These are phyloP conservation scores for Sisymbrium altissimum DNA, from an alignment of 345 rosid genomes.

Conservation along the genomic window DNA sequence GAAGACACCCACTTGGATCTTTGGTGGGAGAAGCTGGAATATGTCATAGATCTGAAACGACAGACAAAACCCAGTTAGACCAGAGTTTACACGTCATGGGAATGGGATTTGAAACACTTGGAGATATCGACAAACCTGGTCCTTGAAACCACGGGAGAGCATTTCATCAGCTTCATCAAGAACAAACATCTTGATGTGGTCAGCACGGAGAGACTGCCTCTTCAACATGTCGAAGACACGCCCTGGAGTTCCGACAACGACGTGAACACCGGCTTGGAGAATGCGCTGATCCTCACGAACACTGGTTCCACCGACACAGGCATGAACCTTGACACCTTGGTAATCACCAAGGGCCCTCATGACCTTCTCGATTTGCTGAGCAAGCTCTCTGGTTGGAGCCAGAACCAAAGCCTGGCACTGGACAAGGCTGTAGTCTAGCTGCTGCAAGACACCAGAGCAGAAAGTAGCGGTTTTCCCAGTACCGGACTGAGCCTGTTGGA, in stretches of 20 bases:
- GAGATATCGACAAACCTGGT: conserved; percentile 46
- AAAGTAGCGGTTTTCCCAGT: conserved; percentile 79
- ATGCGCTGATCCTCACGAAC: conserved; percentile 82
- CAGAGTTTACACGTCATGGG: not conserved
- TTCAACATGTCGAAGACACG: conserved; percentile 84
- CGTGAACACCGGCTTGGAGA: conserved; percentile 74
- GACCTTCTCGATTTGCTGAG: conserved; percentile 82
- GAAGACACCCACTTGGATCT: conserved; percentile 74
- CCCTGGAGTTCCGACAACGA: conserved; percentile 80
- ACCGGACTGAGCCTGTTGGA: conserved; percentile 80
- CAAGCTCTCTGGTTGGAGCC: conserved; percentile 77
- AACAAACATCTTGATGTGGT: conserved; percentile 62
- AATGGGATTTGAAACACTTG: not conserved
- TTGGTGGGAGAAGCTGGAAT: conserved; percentile 68
- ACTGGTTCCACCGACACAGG: conserved; percentile 85
- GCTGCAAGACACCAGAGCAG: conserved; percentile 77
- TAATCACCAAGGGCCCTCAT: conserved; percentile 85
- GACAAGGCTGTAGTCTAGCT: conserved; percentile 57
- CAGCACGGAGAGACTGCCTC: conserved; percentile 73
- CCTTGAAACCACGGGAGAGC: conserved; percentile 87
- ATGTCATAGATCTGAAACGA: conserved; percentile 64
- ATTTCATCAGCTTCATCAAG: conserved; percentile 83
- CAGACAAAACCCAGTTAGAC: not conserved
- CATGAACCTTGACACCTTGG: conserved; percentile 79
- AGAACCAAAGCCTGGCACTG: conserved; percentile 75